Conservation (phyloP, 2,329 filamentous ascomycete genomes). For the Pseudopithomyces chartarum region DNA sequence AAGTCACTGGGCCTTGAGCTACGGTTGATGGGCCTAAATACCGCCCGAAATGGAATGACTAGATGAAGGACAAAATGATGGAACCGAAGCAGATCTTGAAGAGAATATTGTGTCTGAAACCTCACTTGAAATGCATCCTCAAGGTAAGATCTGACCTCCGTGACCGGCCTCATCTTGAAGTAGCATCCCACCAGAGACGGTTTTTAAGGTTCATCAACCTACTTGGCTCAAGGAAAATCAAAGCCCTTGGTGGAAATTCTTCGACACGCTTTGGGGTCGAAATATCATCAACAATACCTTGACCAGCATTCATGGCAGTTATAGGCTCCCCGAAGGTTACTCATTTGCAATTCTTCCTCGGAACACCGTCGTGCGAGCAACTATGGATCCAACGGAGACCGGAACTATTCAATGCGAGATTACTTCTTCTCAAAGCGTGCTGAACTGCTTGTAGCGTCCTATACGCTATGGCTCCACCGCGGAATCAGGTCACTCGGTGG, state of each 20-base stretch:
- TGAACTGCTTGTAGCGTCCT: not conserved
- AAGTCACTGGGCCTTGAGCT: not conserved
- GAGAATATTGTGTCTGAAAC: too few species aligned
- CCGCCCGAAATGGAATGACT: not conserved
- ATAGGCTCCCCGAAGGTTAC: not conserved
- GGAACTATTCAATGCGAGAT: not conserved
- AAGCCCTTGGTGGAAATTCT: not conserved
- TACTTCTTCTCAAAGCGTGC: not conserved
- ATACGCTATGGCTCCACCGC: not conserved
- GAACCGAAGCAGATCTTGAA: not conserved
- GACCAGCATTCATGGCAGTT: not conserved
- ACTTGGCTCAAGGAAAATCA: not conserved
- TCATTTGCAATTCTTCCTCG: not conserved
- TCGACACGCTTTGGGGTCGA: not conserved
- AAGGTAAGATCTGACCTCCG: not conserved
- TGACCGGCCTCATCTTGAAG: too few species aligned
- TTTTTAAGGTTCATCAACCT: not conserved
- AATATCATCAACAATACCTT: not conserved
- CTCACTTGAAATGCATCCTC: not conserved
- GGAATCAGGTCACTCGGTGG: not conserved
- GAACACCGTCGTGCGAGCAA: not conserved
- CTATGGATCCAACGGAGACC: not conserved
- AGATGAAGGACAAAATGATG: not conserved
- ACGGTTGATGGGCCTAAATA: not conserved
- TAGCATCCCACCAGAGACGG: not conserved